Percentiles rank a stretch among this genome's conserved stretches.
These are phyloP conservation scores for Cladophialophora exuberans DNA, from an alignment of 2,329 filamentous ascomycete genomes.

Conservation along the genomic window DNA sequence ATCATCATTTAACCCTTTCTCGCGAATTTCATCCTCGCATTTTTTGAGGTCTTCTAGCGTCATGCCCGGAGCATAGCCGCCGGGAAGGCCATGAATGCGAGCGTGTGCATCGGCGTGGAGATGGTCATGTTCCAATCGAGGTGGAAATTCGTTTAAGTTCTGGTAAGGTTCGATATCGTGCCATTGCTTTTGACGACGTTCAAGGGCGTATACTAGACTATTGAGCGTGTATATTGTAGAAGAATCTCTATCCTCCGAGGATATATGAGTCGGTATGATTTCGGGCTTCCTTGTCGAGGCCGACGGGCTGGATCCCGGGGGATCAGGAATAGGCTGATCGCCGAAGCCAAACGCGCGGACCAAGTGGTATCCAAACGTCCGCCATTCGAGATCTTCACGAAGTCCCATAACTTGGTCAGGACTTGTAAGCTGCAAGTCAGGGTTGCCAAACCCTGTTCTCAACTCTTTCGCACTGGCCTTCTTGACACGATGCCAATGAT, in stretches of 20 bases:
- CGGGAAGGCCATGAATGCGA: constrained; percentile 11
- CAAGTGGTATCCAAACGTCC: constrained; percentile 37
- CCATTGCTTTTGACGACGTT: constrained; percentile 47
- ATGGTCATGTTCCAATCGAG: constrained; percentile 7
- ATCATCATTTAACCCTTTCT: constrained; percentile 14
- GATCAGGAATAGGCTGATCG: constrained; percentile 24
- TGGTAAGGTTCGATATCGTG: constrained; percentile 36
- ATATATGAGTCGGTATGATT: constrained; percentile 7
- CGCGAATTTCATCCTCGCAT: constrained; percentile 17
- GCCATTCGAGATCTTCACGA: constrained; percentile 36
- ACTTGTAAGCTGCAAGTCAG: constrained; percentile 23
- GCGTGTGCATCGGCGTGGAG: background rate
- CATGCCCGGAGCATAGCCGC: constrained; percentile 25
- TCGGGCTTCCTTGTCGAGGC: constrained; percentile 5
- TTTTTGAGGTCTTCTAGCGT: constrained; percentile 20
- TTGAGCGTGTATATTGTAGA: constrained; percentile 34
- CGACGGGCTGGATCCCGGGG: constrained; percentile 10
- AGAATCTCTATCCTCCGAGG: background rate
- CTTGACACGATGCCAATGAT: constrained; percentile 47
- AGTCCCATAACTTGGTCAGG: constrained; percentile 8
- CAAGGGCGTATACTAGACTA: constrained; percentile 45
- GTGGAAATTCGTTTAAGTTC: constrained; percentile 22
- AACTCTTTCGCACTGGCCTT: constrained; percentile 42
- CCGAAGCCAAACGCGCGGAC: constrained; percentile 32
- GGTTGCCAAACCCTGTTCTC: constrained; percentile 43